These are phyloP conservation scores for Ascochyta clinopodiicola DNA, from an alignment of 2,329 filamentous ascomycete genomes.

Conservation along the genomic window DNA sequence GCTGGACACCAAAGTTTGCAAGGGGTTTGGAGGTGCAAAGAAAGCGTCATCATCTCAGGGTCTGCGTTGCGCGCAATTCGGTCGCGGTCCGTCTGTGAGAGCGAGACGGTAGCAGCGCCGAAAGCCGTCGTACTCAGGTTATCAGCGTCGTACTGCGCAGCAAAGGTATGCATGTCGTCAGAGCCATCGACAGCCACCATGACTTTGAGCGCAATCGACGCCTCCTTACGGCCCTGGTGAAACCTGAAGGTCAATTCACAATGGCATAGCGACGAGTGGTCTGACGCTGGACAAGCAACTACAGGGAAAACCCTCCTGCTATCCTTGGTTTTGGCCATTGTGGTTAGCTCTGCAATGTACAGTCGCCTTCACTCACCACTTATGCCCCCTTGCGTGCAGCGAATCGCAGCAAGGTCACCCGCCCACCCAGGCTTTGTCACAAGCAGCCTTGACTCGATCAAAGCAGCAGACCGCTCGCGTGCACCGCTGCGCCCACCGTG, in stretches of 20 bases:
- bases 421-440: background rate
- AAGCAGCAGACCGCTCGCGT: background rate
- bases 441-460: constrained; percentile 1
- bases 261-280: background rate
- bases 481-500: background rate
- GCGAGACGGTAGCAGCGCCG: no score
- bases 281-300: background rate
- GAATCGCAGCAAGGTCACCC: background rate
- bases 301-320: background rate
- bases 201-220: background rate
- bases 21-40: no score
- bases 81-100: no score
- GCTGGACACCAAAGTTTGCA: no score
- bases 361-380: background rate
- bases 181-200: background rate
- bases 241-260: background rate
- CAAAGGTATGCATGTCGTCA: background rate
- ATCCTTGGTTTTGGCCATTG: background rate
- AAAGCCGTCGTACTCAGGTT: no score
- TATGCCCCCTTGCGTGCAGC: background rate
- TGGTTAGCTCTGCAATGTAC: background rate
- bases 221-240: background rate
- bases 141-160: background rate
- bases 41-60: no score
- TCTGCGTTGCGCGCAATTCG: no score